Evolutionary conservation across 768 basidiomycete genomes (phyloP), one percentile per base, ranked within the genome.

Genomic region (Holtermanniella nyarrowii): DNA sequence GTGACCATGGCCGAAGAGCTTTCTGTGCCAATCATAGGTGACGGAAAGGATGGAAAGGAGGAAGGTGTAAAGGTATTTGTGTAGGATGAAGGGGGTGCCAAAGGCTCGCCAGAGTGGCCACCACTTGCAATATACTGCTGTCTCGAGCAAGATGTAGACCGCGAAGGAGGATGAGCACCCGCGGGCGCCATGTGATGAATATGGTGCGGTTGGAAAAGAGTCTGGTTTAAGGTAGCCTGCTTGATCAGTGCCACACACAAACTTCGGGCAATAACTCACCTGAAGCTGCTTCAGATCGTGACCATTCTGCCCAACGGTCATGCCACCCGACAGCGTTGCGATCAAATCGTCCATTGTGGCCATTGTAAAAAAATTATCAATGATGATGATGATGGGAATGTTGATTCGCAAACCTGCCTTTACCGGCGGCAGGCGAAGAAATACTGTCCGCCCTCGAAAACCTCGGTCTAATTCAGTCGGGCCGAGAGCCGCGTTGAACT

Each of bases 301-400:
- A 14, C 58, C 58, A 27, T 62, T 58, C 42, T 61, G 57, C 21
- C 54, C 55, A 14, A 64, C 62, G 46, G 61, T 60, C 62, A 64
- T 59, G 7, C 48, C 52, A 7, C 60, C 62, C 13, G 57, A 54
- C 2, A 64, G 21, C 2, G 47, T 52, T 18, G 57, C 57, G 24
- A 64, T 49, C 14, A 64, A 46, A 43, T 64, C 62, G 16, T 64
- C 62, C 57, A 64, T 61, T 14, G 54, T 51, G 13, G 57, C 52
- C 54, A 58, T 60, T n/a, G n/a, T n/a, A n/a, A n/a, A n/a, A n/a
- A n/a, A n/a, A n/a, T n/a, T n/a, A n/a, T n/a, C n/a, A n/a, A n/a
- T n/a, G n/a, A n/a, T n/a, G n/a, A n/a, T n/a, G n/a, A n/a, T n/a
- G n/a, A n/a, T n/a, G n/a, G n/a, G n/a, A n/a, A n/a, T n/a, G n/a